Evolutionary conservation across 345 rosid genomes (phyloP), one percentile per base, ranked within the genome.

Genomic region (Barbarea vulgaris): DNA sequence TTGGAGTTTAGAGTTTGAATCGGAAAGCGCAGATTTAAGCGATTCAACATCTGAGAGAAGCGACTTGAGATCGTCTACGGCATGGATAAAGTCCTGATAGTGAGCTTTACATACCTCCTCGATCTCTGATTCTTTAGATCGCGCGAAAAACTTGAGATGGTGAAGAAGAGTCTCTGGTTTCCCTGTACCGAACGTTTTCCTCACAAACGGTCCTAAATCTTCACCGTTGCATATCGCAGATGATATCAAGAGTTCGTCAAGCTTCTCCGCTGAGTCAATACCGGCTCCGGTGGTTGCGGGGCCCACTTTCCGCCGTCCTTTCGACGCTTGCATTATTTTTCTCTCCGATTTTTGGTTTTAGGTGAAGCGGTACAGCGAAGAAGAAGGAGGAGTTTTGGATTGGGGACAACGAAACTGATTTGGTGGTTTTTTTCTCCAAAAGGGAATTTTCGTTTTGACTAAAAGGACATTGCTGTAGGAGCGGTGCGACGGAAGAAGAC

Each of bases 91-190:
- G 72, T 94, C 98, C 67, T 94, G 98, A 72, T 94, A 91, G 87
- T 91, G 98, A 74, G 97, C 97, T 65, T 90, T 91, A 76, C 98
- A 94, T 27, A 94, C 97, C 77, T 91, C 98, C 34, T 94, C 98
- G 83, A 94, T 94, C 87, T 94, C 98, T 6, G 97, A 85, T 57
- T 94, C 98, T 60, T 94, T 94, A 48, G 95, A 84, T 68, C 97
- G 91, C 28, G 95, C 77, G 78, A 94, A 94, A 76, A 81, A 84
- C 70, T 97, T 97, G 80, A 94, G 95, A 73, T 85, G 91, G 66
- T 87, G 96, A 73, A 88, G 92, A 58, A 94, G 92, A 9, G 84
- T 77, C 83, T 94, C 98, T 7, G 97, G 98, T 81, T 85, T 88
- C 1, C 97, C 96, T 3, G 91, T 83, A 34, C 86, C 83, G 70